Evolutionary conservation across 306 rosid species (phyloP), one percentile per base, ranked within the genome.

Genomic region (Gleditsia sinensis): DNA sequence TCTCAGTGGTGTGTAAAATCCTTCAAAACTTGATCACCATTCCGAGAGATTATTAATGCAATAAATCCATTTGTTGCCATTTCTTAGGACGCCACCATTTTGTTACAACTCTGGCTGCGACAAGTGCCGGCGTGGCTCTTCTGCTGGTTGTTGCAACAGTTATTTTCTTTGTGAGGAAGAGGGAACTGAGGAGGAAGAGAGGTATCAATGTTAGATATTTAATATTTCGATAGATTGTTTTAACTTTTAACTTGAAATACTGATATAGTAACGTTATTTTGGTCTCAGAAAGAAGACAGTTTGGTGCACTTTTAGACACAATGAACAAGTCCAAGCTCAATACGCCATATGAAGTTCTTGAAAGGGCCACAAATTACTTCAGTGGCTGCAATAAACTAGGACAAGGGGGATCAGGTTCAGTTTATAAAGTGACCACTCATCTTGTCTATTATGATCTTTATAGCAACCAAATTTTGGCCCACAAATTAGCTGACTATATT

Each of bases 361-460:
- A 91, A 43, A 88, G 56, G 69, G 94, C 96, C 50, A 83, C 93
- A 50, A 76, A 88, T 80, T 91, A 77, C 86, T 91, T 86, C 69
- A 71, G 85, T 40, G 49, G 53, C 23, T 76, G 88, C 64, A 88
- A 85, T 74, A 88, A 86, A 73, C 84, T 91, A 13, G 96, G 96
- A 64, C 94, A 91, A 83, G 96, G 94, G 49, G 96, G 94, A 27
- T 91, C 96, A 17, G 96, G 96, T 67, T 83, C 94, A 7, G 96
- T 91, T 76, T 88, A 81, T 76, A 91, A 86, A 73, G 94, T 86
- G 85, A 30, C 6, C 25, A 67, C 36, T 30, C 13, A 51, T 62
- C 53, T 64, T 54, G 0, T 53, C n/a, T 4, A 25, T 19, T 25
- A 32, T 49, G 59, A 58, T 36, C 25, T 57, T 39, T 19, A 16